These are phyloP conservation scores for Lasiodiplodia citricola DNA, from an alignment of 2,329 filamentous ascomycete genomes.

Conservation along the genomic window DNA sequence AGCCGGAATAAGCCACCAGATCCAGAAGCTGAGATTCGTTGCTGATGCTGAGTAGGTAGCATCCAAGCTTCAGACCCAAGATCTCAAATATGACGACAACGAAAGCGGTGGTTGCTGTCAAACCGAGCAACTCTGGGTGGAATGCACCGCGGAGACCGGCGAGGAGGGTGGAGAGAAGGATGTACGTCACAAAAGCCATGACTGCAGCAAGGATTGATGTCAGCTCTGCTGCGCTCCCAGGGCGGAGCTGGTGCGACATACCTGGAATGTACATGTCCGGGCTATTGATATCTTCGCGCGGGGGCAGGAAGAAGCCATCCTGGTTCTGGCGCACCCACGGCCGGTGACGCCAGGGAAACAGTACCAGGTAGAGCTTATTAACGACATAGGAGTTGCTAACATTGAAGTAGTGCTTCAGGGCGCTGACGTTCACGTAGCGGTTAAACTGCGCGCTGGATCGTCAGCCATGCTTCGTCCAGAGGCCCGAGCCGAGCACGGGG, in stretches of 20 bases:
- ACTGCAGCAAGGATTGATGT: constrained; percentile 49
- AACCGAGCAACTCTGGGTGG: constrained; percentile 89
- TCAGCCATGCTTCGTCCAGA: neutral
- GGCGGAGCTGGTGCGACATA: constrained; percentile 23
- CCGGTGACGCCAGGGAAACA: constrained; percentile 97
- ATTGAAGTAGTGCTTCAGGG: constrained; percentile 99
- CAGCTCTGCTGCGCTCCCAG: neutral
- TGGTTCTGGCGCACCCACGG: constrained; percentile 93
- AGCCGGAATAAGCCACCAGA: constrained; percentile 93
- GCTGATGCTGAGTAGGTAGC: constrained; percentile 91
- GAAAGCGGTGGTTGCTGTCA: constrained; percentile 82
- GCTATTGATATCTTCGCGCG: constrained; percentile 93
- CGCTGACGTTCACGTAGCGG: constrained; percentile 87
- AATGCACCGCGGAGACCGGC: constrained; percentile 90
- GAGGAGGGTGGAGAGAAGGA: constrained; percentile 87
- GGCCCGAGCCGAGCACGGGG: neutral
- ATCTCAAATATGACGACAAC: constrained; percentile 88
- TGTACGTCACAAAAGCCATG: constrained; percentile 98
- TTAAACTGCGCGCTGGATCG: constrained; percentile 61
- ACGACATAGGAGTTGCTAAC: constrained; percentile 97
- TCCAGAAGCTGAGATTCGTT: constrained; percentile 94
- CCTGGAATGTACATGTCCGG: constrained; percentile 98
- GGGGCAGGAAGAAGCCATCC: constrained; percentile 82
- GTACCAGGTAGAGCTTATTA: constrained; percentile 88
- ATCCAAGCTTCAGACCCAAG: constrained; percentile 85